Percentiles rank a stretch among this genome's conserved stretches.
Conservation (phyloP, 306 rosid species). For the Rosa rugosa region DNA sequence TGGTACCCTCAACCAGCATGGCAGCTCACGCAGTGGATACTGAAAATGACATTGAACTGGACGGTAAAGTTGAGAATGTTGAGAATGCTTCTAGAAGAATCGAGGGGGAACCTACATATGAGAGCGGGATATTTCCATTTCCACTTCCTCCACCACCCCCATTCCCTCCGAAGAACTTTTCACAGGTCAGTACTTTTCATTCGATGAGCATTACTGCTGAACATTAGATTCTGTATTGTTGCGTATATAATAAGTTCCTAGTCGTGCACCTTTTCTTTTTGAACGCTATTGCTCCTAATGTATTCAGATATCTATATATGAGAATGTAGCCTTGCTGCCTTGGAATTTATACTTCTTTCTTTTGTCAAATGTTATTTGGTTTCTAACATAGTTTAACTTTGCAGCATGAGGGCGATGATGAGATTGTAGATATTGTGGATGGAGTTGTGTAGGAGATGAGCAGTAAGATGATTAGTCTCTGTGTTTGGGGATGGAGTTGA, state of each 20-base stretch:
- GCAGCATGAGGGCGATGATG: constrained; percentile 69
- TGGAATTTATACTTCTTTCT: background rate
- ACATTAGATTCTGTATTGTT: background rate
- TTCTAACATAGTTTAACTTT: constrained; percentile 25
- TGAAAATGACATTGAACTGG: constrained; percentile 71
- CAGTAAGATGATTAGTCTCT: background rate
- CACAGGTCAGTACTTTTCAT: constrained; percentile 48
- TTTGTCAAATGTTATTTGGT: constrained; percentile 5
- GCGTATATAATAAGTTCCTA: background rate
- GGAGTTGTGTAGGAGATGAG: constrained; percentile 45
- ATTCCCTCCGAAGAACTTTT: constrained; percentile 46
- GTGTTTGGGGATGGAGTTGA: background rate
- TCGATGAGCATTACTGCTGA: background rate
- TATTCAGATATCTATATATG: background rate
- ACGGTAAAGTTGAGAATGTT: constrained; percentile 33
- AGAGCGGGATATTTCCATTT: constrained; percentile 20
- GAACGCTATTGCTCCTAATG: background rate
- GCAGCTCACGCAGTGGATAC: constrained; percentile 79
- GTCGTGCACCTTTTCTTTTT: background rate
- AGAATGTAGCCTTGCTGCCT: background rate
- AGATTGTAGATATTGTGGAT: constrained; percentile 54
- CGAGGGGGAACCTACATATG: constrained; percentile 40
- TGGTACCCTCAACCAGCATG: constrained; percentile 71
- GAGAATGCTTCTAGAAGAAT: constrained; percentile 39
- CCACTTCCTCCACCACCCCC: constrained; percentile 62